phyloP scores from a whole-genome alignment of 345 rosid species.

The Linum lewisii region DNA sequence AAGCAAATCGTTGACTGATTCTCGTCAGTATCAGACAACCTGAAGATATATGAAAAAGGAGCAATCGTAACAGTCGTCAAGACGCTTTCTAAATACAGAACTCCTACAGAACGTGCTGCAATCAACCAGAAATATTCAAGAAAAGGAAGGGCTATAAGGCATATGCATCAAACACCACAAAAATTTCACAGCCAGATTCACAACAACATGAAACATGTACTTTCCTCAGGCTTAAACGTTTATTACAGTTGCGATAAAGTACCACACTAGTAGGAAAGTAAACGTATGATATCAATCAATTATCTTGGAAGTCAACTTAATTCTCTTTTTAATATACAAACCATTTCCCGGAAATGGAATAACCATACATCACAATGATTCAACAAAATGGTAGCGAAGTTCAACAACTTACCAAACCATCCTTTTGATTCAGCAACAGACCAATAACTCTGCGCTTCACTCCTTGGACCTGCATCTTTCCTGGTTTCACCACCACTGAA shows the following conservation, averaged over 20 bases:
- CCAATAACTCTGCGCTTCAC: constrained; percentile 99
- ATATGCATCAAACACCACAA: too few relatives aligned
- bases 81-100: not conserved
- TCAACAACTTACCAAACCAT: constrained; percentile 80
- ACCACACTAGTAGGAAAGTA: not conserved
- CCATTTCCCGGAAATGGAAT: too few relatives aligned
- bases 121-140: too few relatives aligned
- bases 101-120: too few relatives aligned
- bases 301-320: not conserved
- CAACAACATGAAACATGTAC: too few relatives aligned
- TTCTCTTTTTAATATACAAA: too few relatives aligned
- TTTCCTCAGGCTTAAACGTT: too few relatives aligned
- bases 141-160: too few relatives aligned
- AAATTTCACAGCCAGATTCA: too few relatives aligned
- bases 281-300: not conserved
- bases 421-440: constrained; percentile 82
- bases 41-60: not conserved
- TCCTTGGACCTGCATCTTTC: constrained; percentile 88
- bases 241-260: too few relatives aligned
- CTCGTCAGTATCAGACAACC: not conserved
- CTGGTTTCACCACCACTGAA: constrained; percentile 98
- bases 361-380: not conserved
- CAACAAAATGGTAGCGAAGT: constrained; percentile 6
- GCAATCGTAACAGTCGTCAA: not conserved
- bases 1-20: not conserved